These are phyloP conservation scores for Fusarium foetens DNA, from an alignment of 2,329 filamentous ascomycete species.

Conservation along the genomic window DNA sequence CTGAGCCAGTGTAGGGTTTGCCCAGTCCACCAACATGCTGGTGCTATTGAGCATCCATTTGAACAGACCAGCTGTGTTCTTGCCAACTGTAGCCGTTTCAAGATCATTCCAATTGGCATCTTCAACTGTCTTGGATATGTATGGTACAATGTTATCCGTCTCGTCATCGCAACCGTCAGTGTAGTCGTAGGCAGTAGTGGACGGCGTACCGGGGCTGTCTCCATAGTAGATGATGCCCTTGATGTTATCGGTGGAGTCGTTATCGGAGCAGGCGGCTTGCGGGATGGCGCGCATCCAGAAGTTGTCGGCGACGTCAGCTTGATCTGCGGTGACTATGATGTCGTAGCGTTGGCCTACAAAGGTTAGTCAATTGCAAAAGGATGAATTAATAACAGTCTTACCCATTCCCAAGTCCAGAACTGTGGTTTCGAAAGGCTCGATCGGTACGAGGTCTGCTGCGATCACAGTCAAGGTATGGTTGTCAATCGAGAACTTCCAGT, in stretches of 20 bases:
- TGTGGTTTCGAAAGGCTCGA: conserved; percentile 63
- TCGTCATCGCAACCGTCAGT: conserved; percentile 50
- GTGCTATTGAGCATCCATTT: conserved; percentile 22
- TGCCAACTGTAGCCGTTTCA: conserved; percentile 4
- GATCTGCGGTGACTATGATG: conserved; percentile 56
- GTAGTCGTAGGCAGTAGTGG: conserved; percentile 18
- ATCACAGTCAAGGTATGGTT: conserved; percentile 68
- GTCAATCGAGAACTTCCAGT: conserved; percentile 63
- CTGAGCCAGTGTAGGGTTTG: conserved; percentile 3
- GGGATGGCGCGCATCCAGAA: conserved; percentile 63
- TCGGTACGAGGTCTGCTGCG: conserved; percentile 66
- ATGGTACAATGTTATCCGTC: conserved; percentile 49
- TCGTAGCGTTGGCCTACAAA: conserved; percentile 57
- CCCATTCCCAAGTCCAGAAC: conserved; percentile 39
- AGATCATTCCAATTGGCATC: conserved; percentile 36
- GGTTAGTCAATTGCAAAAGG: rapidly evolving
- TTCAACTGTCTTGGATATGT: conserved; percentile 49
- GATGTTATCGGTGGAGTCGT: conserved; percentile 55
- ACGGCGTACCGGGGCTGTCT: conserved; percentile 19
- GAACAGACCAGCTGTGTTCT: conserved; percentile 5
- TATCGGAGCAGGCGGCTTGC: conserved; percentile 54
- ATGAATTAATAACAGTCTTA: neutral
- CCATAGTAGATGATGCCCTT: conserved; percentile 61
- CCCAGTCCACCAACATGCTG: conserved; percentile 13
- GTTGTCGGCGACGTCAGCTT: conserved; percentile 45